Evolutionary conservation across 2,329 filamentous ascomycete species (phyloP), one percentile per base, ranked within the genome.

Genomic region (Fusarium tjaetaba): DNA sequence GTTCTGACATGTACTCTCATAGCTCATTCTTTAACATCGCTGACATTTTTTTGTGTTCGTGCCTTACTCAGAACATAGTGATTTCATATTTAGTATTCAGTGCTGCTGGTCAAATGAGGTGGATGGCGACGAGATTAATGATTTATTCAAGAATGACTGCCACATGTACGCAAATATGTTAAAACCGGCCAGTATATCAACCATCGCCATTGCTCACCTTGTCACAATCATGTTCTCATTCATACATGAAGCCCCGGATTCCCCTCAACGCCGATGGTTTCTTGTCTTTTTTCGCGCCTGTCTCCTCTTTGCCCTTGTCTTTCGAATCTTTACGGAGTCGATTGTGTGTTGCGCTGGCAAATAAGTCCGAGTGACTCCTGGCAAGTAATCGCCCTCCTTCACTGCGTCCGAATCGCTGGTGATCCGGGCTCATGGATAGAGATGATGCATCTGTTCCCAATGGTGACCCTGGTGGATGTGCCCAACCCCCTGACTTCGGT

Each of bases 381-480:
- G 68, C 68, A 49, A 72, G 65, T 48, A 70, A 57, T 20, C 70
- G 65, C n/a, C 68, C 72, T 22, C 72, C 81, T 81, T 83, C 80
- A 85, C 86, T 84, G 82, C 85, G 81, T 41, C 86, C 84, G 72
- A 86, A 84, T 66, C 87, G 80, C 73, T 87, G 80, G 73, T 84
- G 74, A 41, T 87, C 82, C 28, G 83, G 75, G 68, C 82, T 83
- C 59, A 77, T 77, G 14, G 81, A 77, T 11, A 78, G 65, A 36
- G 72, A 70, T 18, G 78, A 69, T 20, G 72, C 77, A 24, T 83
- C 83, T 5, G 75, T 78, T n/a, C 78, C 80, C 15, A 80, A 75
- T 7, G 85, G 82, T 39, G 82, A 84, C 22, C 81, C 81, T 13
- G 84, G 80, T n/a, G 81, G 80, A 42, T 82, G 80, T 34, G 67